Percentiles rank a stretch among this genome's conserved stretches.
Evolutionary conservation across 192 early-diverging fungal genomes (phyloP).

Genomic region (Backusella tarrabulga): DNA sequence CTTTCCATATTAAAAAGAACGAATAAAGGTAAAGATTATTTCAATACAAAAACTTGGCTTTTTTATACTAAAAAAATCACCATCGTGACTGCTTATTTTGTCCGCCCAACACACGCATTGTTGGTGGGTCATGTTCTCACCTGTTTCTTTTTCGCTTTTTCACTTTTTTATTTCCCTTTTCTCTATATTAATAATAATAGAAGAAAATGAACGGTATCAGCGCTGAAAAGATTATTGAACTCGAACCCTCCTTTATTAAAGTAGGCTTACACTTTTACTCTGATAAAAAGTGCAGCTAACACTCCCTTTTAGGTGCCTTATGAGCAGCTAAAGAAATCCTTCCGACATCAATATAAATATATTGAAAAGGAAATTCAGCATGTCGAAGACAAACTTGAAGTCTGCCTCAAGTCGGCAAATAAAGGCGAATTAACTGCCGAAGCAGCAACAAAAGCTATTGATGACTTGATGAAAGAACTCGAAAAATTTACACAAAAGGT

Average conservation of each 20-base stretch:
- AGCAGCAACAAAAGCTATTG: slow-evolving; percentile 57
- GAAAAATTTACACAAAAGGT: slow-evolving; percentile 76
- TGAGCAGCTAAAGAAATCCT: slow-evolving; percentile 80
- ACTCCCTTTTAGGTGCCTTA: slow-evolving; percentile 65
- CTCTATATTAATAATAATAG: neutral
- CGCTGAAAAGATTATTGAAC: slow-evolving; percentile 76
- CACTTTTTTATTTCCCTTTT: neutral
- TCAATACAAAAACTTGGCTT: neutral
- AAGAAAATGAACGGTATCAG: slow-evolving; percentile 65
- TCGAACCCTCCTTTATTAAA: slow-evolving; percentile 92
- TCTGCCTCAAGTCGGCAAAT: slow-evolving; percentile 46
- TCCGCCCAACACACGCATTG: neutral
- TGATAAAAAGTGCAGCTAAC: neutral
- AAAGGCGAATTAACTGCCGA: slow-evolving; percentile 44
- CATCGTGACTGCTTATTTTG: neutral
- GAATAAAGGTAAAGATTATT: neutral
- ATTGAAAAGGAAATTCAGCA: slow-evolving; percentile 77
- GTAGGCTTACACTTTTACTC: neutral
- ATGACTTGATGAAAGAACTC: slow-evolving; percentile 64
- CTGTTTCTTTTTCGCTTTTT: slow-evolving; percentile 1
- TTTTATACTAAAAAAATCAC: neutral
- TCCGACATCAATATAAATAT: slow-evolving; percentile 72
- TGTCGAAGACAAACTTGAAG: slow-evolving; percentile 43
- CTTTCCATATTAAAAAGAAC: neutral
- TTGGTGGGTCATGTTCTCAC: neutral